These are phyloP conservation scores for Rhizopogon hawkerae DNA, from an alignment of 1,284 basidiomycete genomes.

Conservation along the genomic window DNA sequence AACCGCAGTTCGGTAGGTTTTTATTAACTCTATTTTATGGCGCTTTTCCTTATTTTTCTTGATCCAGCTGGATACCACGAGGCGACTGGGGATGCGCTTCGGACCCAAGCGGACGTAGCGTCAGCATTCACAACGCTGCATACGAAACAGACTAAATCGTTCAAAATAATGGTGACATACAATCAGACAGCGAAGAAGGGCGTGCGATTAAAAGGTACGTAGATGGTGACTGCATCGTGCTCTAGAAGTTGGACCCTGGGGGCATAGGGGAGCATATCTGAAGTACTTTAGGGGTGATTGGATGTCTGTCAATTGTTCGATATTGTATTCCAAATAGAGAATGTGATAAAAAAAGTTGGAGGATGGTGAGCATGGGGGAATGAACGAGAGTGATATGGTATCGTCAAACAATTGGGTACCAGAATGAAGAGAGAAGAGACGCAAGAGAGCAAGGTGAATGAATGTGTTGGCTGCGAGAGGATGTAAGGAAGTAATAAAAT, in stretches of 20 bases:
- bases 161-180: slow-evolving; percentile 13
- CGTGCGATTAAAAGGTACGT: slow-evolving; percentile 4
- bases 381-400: slow-evolving; percentile 29
- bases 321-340: slow-evolving; percentile 31
- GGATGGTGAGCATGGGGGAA: slow-evolving; percentile 1
- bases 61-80: slow-evolving; percentile 76
- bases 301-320: slow-evolving; percentile 16
- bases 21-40: slow-evolving; percentile 11
- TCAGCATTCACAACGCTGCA: slow-evolving; percentile 92
- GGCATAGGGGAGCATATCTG: slow-evolving; percentile 5
- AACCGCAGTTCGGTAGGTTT: slow-evolving; percentile 83
- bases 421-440: slow-evolving; percentile 11
- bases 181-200: slow-evolving; percentile 5
- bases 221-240: slow-evolving; percentile 1
- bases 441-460: slow-evolving; percentile 7
- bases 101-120: slow-evolving; percentile 93
- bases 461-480: slow-evolving; percentile 24
- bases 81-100: slow-evolving; percentile 94
- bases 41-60: slow-evolving; percentile 10
- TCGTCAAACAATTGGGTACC: slow-evolving; percentile 26
- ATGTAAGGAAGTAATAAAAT: slow-evolving; percentile 14
- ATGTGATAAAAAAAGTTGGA: slow-evolving; percentile 26
- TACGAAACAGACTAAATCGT: slow-evolving; percentile 41
- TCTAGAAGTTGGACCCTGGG: not conserved
- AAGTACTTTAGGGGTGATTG: slow-evolving; percentile 6